Percentiles rank a stretch among this genome's conserved stretches.
These are phyloP conservation scores for Cyclotella choctawhatcheeana DNA, from an alignment of 108 stramenopile species.

Conservation along the genomic window DNA sequence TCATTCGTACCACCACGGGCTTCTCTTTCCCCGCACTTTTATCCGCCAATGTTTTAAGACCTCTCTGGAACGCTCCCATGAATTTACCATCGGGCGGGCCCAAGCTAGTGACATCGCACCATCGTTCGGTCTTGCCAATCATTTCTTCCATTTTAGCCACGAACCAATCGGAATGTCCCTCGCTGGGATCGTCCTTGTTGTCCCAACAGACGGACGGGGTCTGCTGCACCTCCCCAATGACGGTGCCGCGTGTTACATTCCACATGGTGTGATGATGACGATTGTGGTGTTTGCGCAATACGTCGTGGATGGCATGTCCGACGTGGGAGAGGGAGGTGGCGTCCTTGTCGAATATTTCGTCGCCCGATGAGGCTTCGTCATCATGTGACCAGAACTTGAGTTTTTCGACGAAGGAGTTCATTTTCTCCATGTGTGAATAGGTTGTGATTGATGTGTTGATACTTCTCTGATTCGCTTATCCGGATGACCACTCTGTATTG, in stretches of 20 bases:
- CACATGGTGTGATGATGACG: constrained; percentile 61
- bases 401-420: constrained; percentile 31
- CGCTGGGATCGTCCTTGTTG: constrained; percentile 34
- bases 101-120: constrained; percentile 51
- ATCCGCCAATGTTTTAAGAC: constrained; percentile 40
- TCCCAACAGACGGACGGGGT: constrained; percentile 50
- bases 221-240: constrained; percentile 47
- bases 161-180: constrained; percentile 64
- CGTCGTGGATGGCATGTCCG: constrained; percentile 57
- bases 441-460: not conserved
- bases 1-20: constrained; percentile 58
- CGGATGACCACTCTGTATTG: too few relatives aligned
- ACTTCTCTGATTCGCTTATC: not conserved
- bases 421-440: too few relatives aligned
- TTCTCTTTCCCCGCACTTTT: constrained; percentile 2
- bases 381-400: constrained; percentile 21
- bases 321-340: constrained; percentile 53
- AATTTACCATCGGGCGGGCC: constrained; percentile 66
- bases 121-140: constrained; percentile 48
- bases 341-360: constrained; percentile 58
- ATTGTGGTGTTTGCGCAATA: constrained; percentile 55
- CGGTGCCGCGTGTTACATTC: constrained; percentile 69
- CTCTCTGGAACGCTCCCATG: constrained; percentile 45
- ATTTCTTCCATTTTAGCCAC: constrained; percentile 51
- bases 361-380: constrained; percentile 60